Evolutionary conservation across 768 basidiomycete species (phyloP), one percentile per base, ranked within the genome.

Genomic region (Leucosporidium scottii): DNA sequence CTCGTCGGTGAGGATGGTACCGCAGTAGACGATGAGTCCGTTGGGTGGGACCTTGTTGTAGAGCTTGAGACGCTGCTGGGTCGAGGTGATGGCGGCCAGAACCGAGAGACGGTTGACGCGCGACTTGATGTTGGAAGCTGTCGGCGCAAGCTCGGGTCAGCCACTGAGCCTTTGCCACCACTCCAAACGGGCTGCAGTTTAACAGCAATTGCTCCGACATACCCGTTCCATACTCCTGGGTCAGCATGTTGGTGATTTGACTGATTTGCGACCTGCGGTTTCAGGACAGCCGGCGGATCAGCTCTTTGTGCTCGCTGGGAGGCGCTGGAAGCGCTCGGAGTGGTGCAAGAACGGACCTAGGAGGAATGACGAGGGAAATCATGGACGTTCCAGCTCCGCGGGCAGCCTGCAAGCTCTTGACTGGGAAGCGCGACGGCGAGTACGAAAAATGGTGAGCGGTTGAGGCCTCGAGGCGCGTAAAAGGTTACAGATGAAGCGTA

Each of bases 91-190:
- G 64, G 96, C 96, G 55, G 96, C 91, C 50, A 98, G 84, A 30
- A 99, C 96, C 51, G 96, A 99, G 25, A 96, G 86, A 75, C 96
- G 87, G 82, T 94, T 97, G 78, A 93, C 93, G 67, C 96, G 91
- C 70, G 93, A 96, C 79, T 99, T 99, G 83, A 99, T 98, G 82
- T 99, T 98, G 69, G 93, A 96, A n/a, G 96, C 96, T 10, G 93
- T 97, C 62, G 93, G 93, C 28, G 47, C 1, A 31, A 59, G 20
- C n/a, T 23, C 49, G 20, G 25, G 47, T 48, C 59, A 61, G 49
- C 49, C 17, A 13, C 25, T 61, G 39, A 44, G 39, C 39, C 8
- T 8, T 44, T 44, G 39, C 39, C 39, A 44, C 39, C 39, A 13
- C 39, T 2, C 39, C 39, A 15, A 44, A 44, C 39, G 39, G 13